Base-by-base conservation (phyloP, 495 filamentous ascomycete species). In the Staphylotrichum longicolle region DNA sequence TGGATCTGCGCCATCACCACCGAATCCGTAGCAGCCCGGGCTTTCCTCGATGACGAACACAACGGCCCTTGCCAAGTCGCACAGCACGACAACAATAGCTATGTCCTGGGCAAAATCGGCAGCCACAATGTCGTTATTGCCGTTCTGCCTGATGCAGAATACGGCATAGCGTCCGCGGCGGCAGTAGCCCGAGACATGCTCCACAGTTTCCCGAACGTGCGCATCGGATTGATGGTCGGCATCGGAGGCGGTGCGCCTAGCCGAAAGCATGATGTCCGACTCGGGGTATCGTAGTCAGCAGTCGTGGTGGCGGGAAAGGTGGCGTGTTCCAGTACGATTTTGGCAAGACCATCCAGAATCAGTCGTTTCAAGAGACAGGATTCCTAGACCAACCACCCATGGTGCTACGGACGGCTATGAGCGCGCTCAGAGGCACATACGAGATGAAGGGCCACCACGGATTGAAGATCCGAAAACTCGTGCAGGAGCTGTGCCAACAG, bases 201-300 rank as follows among this genome's bases (percentile, higher is more conserved):
- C 7, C 60, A 65, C 6, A 34, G 20, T 14, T 84, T 83, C 63
- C 67, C 73, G 11, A 68, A 70, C 14, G 61, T 83, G 20, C 60
- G 72, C 27, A 63, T 78, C 54, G 60, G 72, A 35, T 66, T 83
- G 32, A 77, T 83, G 68, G 78, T 84, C 5, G 79, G 79, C 15
- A 79, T 81, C 40, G 78, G 73, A 7, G 77, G 76, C 20, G 78
- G 77, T 3, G 68, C 72, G 7, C 75, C 78, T 8, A 73, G 54
- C 39, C 5, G 4, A 6, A n/a, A n/a, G 8, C 61, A 67, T 15
- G 68, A 78, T 61, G 73, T 82, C 7, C 72, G 57, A 11, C 57
- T 72, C 2, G 70, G 0, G 68, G 70, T 44, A 45, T 72, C 34
- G 68, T 72, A 0, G 68, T 72, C 41, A 66, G 69, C 59, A 47